Conservation (phyloP, 805 yeast species). For the Metschnikowia santaceciliae region DNA sequence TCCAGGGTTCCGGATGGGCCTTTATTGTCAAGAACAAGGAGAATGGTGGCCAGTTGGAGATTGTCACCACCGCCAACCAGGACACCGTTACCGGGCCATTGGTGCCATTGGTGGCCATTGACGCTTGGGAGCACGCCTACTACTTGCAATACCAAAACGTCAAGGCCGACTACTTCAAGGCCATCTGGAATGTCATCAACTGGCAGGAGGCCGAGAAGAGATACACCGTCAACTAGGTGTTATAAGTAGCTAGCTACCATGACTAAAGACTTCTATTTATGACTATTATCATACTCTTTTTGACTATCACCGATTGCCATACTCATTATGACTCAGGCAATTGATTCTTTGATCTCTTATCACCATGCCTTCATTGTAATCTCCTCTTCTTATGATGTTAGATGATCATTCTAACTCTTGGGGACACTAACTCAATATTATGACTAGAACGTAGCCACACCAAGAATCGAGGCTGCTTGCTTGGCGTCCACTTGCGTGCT, state of each 20-base stretch:
- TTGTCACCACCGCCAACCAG: slow-evolving; percentile 45
- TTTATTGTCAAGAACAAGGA: slow-evolving; percentile 45
- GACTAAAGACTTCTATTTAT: not conserved
- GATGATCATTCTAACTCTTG: too few species aligned
- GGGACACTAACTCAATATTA: not conserved
- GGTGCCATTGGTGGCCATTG: slow-evolving; percentile 47
- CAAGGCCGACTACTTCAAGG: slow-evolving; percentile 47
- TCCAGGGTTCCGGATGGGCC: slow-evolving; percentile 55
- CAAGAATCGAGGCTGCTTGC: slow-evolving; percentile 77
- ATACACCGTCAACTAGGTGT: slow-evolving; percentile 21
- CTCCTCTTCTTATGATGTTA: too few species aligned
- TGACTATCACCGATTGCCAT: too few species aligned
- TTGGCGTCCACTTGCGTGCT: slow-evolving; percentile 61
- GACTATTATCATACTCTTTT: too few species aligned
- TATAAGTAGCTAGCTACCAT: not conserved
- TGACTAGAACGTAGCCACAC: slow-evolving; percentile 64
- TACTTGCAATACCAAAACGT: slow-evolving; percentile 51
- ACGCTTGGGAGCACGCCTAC: slow-evolving; percentile 55
- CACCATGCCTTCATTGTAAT: not conserved
- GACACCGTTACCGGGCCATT: slow-evolving; percentile 44
- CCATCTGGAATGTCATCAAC: slow-evolving; percentile 48
- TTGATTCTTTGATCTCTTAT: not conserved
- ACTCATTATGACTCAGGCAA: not conserved
- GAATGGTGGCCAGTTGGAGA: slow-evolving; percentile 40
- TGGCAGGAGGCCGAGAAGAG: slow-evolving; percentile 50